These are phyloP conservation scores for Penicillium salamii DNA, from an alignment of 495 filamentous ascomycete genomes.

Conservation along the genomic window DNA sequence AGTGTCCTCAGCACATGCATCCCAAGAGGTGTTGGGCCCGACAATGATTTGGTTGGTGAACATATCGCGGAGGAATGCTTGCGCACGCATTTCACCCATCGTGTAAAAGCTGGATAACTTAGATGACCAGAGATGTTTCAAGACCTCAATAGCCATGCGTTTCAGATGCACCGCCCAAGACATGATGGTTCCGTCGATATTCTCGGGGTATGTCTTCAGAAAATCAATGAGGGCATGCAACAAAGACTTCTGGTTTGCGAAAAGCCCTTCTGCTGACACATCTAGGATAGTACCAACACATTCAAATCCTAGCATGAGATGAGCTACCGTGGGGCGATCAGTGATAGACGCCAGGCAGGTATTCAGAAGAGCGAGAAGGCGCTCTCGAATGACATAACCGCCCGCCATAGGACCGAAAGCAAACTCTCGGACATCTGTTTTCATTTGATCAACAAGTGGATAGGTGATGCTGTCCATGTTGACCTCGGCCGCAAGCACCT, in stretches of 20 bases:
- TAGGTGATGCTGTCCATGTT: conserved; percentile 67
- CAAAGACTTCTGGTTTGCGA: conserved; percentile 66
- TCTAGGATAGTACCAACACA: conserved; percentile 65
- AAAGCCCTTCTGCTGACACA: conserved; percentile 59
- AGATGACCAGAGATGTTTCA: conserved; percentile 79
- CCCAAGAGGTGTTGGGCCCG: conserved; percentile 63
- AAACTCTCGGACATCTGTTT: conserved; percentile 58
- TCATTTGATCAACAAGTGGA: conserved; percentile 63
- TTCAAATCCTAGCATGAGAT: conserved; percentile 84
- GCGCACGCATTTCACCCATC: conserved; percentile 70
- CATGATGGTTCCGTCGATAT: conserved; percentile 56
- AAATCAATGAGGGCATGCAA: conserved; percentile 76
- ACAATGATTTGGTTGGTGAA: conserved; percentile 64
- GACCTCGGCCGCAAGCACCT: conserved; percentile 67
- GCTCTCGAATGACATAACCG: conserved; percentile 71
- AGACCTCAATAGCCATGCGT: conserved; percentile 69
- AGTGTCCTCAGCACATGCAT: no score
- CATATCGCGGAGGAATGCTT: conserved; percentile 69
- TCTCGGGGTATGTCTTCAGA: conserved; percentile 59
- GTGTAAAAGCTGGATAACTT: conserved; percentile 73
- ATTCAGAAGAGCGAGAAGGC: conserved; percentile 78
- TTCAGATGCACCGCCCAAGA: conserved; percentile 74
- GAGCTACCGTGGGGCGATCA: conserved; percentile 76
- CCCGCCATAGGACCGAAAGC: conserved; percentile 59
- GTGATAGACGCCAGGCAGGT: conserved; percentile 68